Conservation (phyloP, 345 rosid species). For the Citrus medica region DNA sequence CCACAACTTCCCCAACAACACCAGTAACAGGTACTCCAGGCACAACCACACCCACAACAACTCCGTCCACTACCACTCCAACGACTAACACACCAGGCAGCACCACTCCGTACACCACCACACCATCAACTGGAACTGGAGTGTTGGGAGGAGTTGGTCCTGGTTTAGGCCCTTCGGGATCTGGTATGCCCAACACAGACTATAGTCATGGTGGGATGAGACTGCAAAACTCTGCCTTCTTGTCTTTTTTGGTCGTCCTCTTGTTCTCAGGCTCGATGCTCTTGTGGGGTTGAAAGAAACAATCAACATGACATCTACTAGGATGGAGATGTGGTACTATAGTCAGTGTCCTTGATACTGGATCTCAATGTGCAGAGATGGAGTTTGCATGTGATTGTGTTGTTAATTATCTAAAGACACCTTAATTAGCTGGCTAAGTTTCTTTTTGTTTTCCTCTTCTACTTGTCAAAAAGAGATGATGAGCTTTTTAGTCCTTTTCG, state of each 20-base stretch:
- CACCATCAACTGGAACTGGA: conserved; percentile 49
- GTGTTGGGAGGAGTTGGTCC: conserved; percentile 47
- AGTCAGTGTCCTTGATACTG: conserved; percentile 14
- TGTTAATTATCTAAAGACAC: conserved; percentile 22
- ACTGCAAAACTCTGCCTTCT: not conserved
- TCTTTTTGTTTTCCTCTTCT: conserved; percentile 15
- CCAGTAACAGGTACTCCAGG: not conserved
- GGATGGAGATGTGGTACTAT: conserved; percentile 13
- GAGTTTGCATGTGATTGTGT: conserved; percentile 32
- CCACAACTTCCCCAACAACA: conserved; percentile 9
- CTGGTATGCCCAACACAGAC: conserved; percentile 41
- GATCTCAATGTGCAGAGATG: conserved; percentile 20
- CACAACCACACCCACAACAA: conserved; percentile 15
- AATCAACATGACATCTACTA: not conserved
- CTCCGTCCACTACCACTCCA: conserved; percentile 22
- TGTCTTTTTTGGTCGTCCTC: conserved; percentile 4
- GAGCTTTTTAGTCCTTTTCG: conserved; percentile 16
- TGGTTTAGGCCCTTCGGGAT: conserved; percentile 39
- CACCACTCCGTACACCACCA: conserved; percentile 35
- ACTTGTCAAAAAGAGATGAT: conserved; percentile 1
- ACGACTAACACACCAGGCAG: conserved; percentile 20
- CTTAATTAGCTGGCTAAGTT: conserved; percentile 22
- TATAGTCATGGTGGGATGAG: conserved; percentile 27
- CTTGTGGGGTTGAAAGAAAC: conserved; percentile 24
- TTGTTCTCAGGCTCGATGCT: conserved; percentile 27